A percentile compares a stretch with the other conserved stretches of the same genome.
Conservation (phyloP, 306 rosid genomes). For the Benincasa hispida region DNA sequence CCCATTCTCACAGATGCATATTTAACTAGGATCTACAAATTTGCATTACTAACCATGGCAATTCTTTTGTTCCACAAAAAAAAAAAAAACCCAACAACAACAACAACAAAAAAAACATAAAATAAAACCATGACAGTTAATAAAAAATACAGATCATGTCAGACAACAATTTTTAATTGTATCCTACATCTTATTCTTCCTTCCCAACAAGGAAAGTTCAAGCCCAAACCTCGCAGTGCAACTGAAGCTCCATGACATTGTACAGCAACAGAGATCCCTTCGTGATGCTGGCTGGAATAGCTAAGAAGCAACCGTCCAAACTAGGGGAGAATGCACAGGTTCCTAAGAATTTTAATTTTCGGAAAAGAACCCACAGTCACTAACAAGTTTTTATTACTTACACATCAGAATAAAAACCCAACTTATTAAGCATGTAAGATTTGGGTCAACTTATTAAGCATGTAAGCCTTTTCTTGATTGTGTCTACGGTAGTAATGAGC, state of each 20-base stretch:
- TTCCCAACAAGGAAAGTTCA: conserved; percentile 11
- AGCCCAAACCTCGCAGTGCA: conserved; percentile 82
- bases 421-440: not conserved
- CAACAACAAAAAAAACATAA: not conserved
- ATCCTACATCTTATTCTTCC: conserved; percentile 1
- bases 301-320: conserved; percentile 75
- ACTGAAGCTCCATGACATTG: conserved; percentile 69
- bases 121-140: not conserved
- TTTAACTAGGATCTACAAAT: not conserved
- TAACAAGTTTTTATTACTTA: not conserved
- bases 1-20: not conserved
- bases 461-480: not conserved
- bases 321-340: conserved; percentile 78
- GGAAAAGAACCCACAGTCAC: not conserved
- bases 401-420: not conserved
- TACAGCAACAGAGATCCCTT: conserved; percentile 79
- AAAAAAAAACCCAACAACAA: not conserved
- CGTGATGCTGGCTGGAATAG: conserved; percentile 79
- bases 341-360: conserved; percentile 26
- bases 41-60: not conserved
- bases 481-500: not conserved
- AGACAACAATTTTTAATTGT: not conserved
- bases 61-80: not conserved
- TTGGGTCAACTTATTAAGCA: not conserved
- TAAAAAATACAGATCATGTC: not conserved